Percentiles rank a stretch among this genome's conserved stretches.
Evolutionary conservation across 805 yeast genomes (phyloP).

Genomic region (Metschnikowia dekortorum): DNA sequence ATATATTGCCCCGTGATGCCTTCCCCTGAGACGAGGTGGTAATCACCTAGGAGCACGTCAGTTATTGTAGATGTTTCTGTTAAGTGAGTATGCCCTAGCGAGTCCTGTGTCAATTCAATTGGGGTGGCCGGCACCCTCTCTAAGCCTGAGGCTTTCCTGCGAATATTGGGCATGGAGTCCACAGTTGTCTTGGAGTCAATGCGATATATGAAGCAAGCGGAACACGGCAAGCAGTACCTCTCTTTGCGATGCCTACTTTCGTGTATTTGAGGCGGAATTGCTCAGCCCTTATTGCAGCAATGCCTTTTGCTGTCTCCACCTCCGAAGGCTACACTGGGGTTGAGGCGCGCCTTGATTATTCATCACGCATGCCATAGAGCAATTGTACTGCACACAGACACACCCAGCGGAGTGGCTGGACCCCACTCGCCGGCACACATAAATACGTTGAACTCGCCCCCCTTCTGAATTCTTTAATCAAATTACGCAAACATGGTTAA

Average conservation of each 20-base stretch:
- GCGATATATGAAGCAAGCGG: neutral
- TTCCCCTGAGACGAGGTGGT: conserved; percentile 36
- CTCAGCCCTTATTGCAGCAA: neutral
- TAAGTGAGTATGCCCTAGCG: conserved; percentile 14
- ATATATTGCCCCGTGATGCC: conserved; percentile 30
- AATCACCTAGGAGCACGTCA: conserved; percentile 39
- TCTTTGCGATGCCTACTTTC: neutral
- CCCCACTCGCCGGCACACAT: conserved; percentile 5
- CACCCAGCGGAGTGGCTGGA: neutral
- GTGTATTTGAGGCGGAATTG: neutral
- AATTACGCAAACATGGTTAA: conserved; percentile 46
- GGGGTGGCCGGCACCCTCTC: conserved; percentile 24
- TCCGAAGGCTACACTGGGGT: neutral
- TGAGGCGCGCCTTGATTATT: neutral
- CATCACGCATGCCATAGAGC: conserved; percentile 3
- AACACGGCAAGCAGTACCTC: neutral
- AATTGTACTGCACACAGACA: conserved; percentile 2
- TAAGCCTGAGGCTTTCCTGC: neutral
- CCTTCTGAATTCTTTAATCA: neutral
- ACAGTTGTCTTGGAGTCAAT: neutral
- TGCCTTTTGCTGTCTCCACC: neutral
- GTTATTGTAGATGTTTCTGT: conserved; percentile 30
- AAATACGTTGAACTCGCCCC: neutral
- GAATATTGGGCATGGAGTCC: neutral
- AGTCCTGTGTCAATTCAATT: conserved; percentile 28